These are phyloP conservation scores for Plantago elongata DNA, from an alignment of 257 asterid species.

Conservation along the genomic window DNA sequence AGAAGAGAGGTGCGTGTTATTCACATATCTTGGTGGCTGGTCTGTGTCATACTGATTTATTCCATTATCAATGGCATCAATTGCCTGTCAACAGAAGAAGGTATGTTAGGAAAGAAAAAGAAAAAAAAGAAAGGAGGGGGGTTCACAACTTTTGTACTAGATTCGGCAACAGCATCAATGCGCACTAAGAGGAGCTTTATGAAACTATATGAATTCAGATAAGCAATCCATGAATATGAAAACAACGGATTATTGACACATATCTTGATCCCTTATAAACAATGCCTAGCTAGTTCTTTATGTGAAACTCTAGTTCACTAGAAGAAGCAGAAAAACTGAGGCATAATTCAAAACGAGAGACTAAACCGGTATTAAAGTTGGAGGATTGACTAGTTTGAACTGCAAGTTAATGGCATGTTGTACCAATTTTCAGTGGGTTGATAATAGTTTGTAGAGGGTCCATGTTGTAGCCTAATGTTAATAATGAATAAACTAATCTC, in stretches of 20 bases:
- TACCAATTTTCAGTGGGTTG: no score
- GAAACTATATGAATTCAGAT: neutral
- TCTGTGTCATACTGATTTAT: conserved; percentile 83
- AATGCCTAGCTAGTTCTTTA: no score
- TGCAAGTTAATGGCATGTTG: no score
- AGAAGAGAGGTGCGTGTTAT: conserved; percentile 72
- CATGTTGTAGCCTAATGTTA: no score
- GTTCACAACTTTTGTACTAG: neutral
- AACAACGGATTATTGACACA: neutral
- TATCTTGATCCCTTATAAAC: no score
- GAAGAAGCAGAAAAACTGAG: no score
- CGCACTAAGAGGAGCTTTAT: neutral
- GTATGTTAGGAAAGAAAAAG: conserved; percentile 1
- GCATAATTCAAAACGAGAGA: no score
- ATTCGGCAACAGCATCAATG: neutral
- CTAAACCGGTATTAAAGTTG: no score
- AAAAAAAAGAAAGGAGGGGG: neutral
- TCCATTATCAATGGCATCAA: conserved; percentile 87
- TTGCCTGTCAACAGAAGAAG: conserved; percentile 48
- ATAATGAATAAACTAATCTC: no score
- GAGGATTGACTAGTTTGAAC: no score
- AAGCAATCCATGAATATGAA: neutral
- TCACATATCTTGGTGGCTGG: conserved; percentile 78
- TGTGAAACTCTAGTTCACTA: no score
- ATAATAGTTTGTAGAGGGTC: no score